Evolutionary conservation across 352 stramenopile genomes (phyloP).

Genomic region (Globisporangium cystogenes): DNA sequence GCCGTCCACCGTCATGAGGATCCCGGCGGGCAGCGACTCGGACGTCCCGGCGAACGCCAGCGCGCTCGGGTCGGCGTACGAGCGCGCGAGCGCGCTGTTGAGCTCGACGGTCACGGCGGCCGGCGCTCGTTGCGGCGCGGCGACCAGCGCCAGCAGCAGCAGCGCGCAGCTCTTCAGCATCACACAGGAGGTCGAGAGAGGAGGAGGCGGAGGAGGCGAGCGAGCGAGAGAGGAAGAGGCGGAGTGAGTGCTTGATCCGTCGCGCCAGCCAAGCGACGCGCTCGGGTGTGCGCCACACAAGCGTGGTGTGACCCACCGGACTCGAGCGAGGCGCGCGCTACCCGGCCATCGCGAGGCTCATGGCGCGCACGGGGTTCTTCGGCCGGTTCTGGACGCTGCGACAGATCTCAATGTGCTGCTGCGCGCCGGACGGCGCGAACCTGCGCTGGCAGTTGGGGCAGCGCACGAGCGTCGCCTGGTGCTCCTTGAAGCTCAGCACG

Average conservation of each 20-base stretch:
- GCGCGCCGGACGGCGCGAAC: slow-evolving; percentile 73
- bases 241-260: too few relatives aligned
- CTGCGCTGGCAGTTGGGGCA: slow-evolving; percentile 77
- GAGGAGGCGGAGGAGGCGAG: too few relatives aligned
- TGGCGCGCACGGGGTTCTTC: slow-evolving; percentile 53
- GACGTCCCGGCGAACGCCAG: slow-evolving; percentile 4
- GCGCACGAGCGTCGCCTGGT: slow-evolving; percentile 74
- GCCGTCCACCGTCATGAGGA: slow-evolving; percentile 7
- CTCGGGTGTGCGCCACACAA: too few relatives aligned
- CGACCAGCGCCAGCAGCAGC: not conserved
- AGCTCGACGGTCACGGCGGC: slow-evolving; percentile 3
- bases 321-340: too few relatives aligned
- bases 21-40: slow-evolving; percentile 6
- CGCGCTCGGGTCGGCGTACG: slow-evolving; percentile 4
- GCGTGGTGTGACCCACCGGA: too few relatives aligned
- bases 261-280: too few relatives aligned
- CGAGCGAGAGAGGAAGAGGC: not conserved
- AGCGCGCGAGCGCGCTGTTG: slow-evolving; percentile 5
- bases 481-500: slow-evolving; percentile 63
- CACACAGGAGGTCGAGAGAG: not conserved
- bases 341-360: slow-evolving; percentile 60
- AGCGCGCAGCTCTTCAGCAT: not conserved
- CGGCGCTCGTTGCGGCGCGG: too few relatives aligned
- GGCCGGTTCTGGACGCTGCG: slow-evolving; percentile 77
- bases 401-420: slow-evolving; percentile 86